These are phyloP conservation scores for Salmacisia buchloeana DNA, from an alignment of 1,284 basidiomycete species.

Conservation along the genomic window DNA sequence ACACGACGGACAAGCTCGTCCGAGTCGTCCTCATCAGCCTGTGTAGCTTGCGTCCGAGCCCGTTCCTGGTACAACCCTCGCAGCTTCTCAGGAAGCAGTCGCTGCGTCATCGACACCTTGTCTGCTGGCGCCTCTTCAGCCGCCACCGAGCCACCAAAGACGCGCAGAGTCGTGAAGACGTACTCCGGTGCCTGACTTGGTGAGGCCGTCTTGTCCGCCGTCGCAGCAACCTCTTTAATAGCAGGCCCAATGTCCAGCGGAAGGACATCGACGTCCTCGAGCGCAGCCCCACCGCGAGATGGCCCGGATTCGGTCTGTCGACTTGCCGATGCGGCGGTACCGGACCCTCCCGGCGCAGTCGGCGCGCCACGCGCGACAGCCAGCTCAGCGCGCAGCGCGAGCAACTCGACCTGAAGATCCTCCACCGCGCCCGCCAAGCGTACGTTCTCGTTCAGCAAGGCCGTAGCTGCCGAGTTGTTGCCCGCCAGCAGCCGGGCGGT, in stretches of 20 bases:
- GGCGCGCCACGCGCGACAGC: conserved; percentile 10
- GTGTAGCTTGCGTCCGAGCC: neutral
- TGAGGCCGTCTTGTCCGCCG: neutral
- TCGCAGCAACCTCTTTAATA: neutral
- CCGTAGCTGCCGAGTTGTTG: neutral
- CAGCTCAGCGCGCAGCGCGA: conserved; percentile 32
- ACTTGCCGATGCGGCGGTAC: neutral
- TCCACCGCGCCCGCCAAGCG: neutral
- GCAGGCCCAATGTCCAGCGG: conserved; percentile 4
- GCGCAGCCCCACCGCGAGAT: too few relatives aligned
- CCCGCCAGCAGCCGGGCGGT: neutral
- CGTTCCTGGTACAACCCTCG: neutral
- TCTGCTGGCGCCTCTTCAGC: neutral
- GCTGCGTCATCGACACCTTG: neutral
- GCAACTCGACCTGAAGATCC: conserved; percentile 16
- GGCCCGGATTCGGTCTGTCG: neutral
- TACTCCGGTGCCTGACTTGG: too few relatives aligned
- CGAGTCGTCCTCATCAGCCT: neutral
- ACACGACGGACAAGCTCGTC: neutral
- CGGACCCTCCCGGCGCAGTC: neutral
- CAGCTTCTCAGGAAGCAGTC: neutral
- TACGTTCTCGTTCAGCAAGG: neutral
- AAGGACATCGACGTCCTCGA: conserved; percentile 3
- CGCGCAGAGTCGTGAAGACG: neutral
- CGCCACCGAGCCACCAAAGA: neutral